Percentiles rank a stretch among this genome's conserved stretches.
Conservation (phyloP, 768 basidiomycete species). For the Amylocystis lapponica region DNA sequence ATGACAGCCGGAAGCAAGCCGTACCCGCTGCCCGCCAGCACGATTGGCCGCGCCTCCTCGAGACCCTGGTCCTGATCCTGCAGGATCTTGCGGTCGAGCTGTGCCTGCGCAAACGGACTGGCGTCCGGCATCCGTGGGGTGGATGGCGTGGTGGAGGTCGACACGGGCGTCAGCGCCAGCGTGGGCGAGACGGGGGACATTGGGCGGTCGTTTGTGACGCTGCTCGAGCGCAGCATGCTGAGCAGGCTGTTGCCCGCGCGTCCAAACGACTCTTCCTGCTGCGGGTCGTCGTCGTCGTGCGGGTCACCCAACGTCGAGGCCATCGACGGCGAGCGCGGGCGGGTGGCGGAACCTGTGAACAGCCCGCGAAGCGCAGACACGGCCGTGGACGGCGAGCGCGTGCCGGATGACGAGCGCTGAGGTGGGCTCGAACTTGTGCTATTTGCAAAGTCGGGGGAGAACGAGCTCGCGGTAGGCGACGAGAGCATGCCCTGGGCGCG, state of each 20-base stretch:
- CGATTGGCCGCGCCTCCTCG: conserved; percentile 4
- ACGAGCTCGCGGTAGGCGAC: conserved; percentile 18
- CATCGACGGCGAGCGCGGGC: conserved; percentile 52
- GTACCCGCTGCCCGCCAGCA: neutral
- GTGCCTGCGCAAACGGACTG: conserved; percentile 26
- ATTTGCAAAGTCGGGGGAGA: neutral
- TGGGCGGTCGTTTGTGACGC: conserved; percentile 22
- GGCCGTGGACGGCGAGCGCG: conserved; percentile 19
- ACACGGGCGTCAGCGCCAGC: conserved; percentile 4
- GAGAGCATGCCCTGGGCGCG: conserved; percentile 57
- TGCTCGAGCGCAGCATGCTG: conserved; percentile 41
- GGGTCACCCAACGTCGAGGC: conserved; percentile 17
- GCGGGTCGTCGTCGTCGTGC: conserved; percentile 17
- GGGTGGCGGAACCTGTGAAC: conserved; percentile 36
- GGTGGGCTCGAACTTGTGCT: neutral
- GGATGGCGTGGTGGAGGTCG: conserved; percentile 17
- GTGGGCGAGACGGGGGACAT: conserved; percentile 7
- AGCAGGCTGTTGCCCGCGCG: conserved; percentile 51
- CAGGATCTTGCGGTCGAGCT: conserved; percentile 34
- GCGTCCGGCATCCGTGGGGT: conserved; percentile 19
- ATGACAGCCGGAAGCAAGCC: conserved; percentile 1
- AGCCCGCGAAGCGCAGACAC: conserved; percentile 58
- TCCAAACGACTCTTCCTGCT: conserved; percentile 50
- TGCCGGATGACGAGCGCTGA: neutral
- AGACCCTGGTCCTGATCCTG: conserved; percentile 30